Base-by-base conservation (phyloP, 2,329 filamentous ascomycete genomes). In the Rutstroemia sp. region DNA sequence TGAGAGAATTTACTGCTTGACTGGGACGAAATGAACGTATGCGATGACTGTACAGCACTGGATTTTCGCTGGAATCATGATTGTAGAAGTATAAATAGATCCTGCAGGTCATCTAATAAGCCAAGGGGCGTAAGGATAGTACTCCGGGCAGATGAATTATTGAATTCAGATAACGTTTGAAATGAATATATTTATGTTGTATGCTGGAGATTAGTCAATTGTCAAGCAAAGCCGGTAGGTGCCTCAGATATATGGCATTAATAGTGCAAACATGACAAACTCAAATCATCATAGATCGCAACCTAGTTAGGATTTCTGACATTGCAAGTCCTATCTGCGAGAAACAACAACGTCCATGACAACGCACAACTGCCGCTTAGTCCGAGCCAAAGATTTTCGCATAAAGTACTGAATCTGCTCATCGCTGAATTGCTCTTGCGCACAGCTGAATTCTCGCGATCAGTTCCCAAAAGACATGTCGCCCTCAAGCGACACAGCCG, bases 401-500 rank as follows among this genome's bases (percentile, higher is more conserved):
- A 44, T 18, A 44, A 18, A 44, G 4, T 10, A 44, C 19, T 19
- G 41, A 44, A 3, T 44, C 9, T n/a, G 10, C n/a, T 44, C n/a
- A 7, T 19, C 18, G 2, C 3, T 21, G 10, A 8, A 21, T 4
- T 21, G 4, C 19, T 34, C 37, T 23, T 14, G 25, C 16, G 9
- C 46, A 44, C 9, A 41, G 9, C 23, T 52, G n/a, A 38, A 42
- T 23, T 23, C n/a, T 19, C 16, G 54, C 42, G 19, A 47, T 45
- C 16, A 27, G 37, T 5, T 41, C 18, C 51, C 44, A 56, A 51
- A 30, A 30, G 27, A 30, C 23, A 68, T 69, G 67, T 58, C 62
- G 18, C 61, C 63, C 16, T 62, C 63, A 1, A 63, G 62, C 62
- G 62, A 67, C 30, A 46, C 57, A n/a, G 25, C 56, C 9, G 39